Base-by-base conservation (phyloP, 495 filamentous ascomycete genomes). In the Halenospora varia region DNA sequence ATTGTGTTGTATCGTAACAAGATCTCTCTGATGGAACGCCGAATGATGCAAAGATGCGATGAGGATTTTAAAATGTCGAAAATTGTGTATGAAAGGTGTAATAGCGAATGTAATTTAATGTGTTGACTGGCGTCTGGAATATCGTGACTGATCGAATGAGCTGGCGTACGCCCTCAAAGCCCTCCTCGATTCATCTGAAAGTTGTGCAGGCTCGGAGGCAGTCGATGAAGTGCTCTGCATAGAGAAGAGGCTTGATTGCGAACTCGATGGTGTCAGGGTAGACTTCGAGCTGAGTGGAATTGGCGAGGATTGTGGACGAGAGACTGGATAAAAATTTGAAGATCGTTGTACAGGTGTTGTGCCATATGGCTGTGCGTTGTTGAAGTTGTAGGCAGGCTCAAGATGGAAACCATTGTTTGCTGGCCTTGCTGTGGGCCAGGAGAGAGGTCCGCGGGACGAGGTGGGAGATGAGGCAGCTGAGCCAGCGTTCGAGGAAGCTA, bases 131-230 rank as follows among this genome's bases (percentile, higher is more conserved):
- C 78, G 63, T 56, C 80, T 72, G 54, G 75, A 73, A 29, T 75
- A 69, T 53, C 90, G 83, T 49, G 87, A 82, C 53, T 87, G 89
- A 67, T 96, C 92, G 73, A 97, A 96, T 2, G 85, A 90, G 68
- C 84, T 87, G 29, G 89, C 89, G 70, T 96, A 97, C 56, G 86
- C 85, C 47, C 88, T 83, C 49, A 97, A 82, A 70, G 96, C 89
- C 68, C 82, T 86, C 58, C 85, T 84, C 22, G 88, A 83, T 70
- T 89, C 87, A 51, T 87, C 85, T 17, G 90, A 89, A 57, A 93
- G 75, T 40, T 80, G 73, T 8, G 75, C 68, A 17, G 73, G 67
- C 55, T 85, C 83, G 44, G 76, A 70, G n/a, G 72, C 66, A 17
- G 72, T 71, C 19, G 72, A 71, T 9, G 83, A 82, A 2, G 75